A percentile compares a stretch with the other conserved stretches of the same genome.
phyloP scores from a whole-genome alignment of 345 rosid genomes.

The Hibiscus trionum region DNA sequence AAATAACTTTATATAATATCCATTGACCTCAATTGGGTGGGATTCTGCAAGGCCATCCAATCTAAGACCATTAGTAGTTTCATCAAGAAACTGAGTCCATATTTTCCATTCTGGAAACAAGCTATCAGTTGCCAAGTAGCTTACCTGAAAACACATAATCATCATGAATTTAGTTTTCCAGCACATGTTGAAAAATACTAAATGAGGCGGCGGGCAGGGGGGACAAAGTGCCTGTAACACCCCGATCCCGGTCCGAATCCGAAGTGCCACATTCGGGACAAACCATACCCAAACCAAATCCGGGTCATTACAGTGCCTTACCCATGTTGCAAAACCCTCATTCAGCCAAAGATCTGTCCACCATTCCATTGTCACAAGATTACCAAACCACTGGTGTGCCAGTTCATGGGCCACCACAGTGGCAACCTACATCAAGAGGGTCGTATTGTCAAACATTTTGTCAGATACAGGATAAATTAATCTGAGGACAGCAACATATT shows the following conservation, averaged over 20 bases:
- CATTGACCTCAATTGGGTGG: constrained; percentile 90
- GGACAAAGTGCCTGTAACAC: too few species aligned
- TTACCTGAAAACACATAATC: constrained; percentile 51
- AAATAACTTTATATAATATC: background rate
- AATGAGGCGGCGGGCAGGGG: background rate
- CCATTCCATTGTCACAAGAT: constrained; percentile 99
- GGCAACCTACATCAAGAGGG: constrained; percentile 49
- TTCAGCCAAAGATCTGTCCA: constrained; percentile 99
- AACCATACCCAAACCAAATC: too few species aligned
- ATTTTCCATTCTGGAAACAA: constrained; percentile 96
- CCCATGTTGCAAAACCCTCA: constrained; percentile 99
- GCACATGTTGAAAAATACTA: background rate
- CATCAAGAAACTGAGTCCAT: constrained; percentile 97
- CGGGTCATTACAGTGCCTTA: constrained; percentile 18
- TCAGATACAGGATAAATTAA: background rate
- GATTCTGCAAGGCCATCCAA: constrained; percentile 93
- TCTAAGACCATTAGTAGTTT: constrained; percentile 75
- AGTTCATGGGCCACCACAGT: constrained; percentile 97
- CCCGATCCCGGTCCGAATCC: too few species aligned
- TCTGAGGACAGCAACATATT: background rate
- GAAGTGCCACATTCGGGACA: too few species aligned
- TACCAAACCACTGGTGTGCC: constrained; percentile 99
- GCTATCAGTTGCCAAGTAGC: constrained; percentile 88
- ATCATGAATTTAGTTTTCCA: constrained; percentile 4
- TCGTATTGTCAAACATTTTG: constrained; percentile 3